phyloP scores from a whole-genome alignment of 75 land plant species.

The Gnetum montanum region DNA sequence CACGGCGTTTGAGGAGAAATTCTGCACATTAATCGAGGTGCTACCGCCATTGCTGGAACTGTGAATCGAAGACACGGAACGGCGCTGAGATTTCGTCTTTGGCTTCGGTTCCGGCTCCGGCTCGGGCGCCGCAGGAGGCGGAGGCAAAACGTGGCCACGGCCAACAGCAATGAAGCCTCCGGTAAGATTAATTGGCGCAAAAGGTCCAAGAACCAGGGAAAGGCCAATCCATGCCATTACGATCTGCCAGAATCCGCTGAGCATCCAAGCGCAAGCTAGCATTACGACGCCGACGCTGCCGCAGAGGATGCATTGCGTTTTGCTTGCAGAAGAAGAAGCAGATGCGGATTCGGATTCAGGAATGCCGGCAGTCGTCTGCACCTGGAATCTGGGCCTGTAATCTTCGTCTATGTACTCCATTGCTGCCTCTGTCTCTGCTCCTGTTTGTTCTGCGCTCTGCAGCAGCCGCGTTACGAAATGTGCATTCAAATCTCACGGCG shows the following conservation, averaged over 20 bases:
- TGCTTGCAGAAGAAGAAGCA: too few species aligned
- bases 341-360: too few species aligned
- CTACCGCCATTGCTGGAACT: too few species aligned
- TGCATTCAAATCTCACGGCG: too few species aligned
- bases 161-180: constrained; percentile 78
- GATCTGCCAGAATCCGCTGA: constrained; percentile 5
- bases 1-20: too few species aligned
- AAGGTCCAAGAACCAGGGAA: constrained; percentile 80
- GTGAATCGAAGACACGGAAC: too few species aligned
- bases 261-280: background rate
- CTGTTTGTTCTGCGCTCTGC: too few species aligned
- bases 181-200: constrained; percentile 71
- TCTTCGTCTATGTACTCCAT: constrained; percentile 6
- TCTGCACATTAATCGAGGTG: too few species aligned
- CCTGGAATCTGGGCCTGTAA: background rate
- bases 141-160: constrained; percentile 32
- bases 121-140: background rate
- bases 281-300: background rate
- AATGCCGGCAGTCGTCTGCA: background rate
- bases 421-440: too few species aligned
- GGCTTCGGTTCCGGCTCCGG: background rate
- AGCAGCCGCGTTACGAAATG: too few species aligned
- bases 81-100: too few species aligned
- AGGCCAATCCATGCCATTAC: constrained; percentile 57
- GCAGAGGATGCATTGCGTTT: too few species aligned